Evolutionary conservation across 169 alveolate genomes (phyloP).

Genomic region (Theileria parva): DNA sequence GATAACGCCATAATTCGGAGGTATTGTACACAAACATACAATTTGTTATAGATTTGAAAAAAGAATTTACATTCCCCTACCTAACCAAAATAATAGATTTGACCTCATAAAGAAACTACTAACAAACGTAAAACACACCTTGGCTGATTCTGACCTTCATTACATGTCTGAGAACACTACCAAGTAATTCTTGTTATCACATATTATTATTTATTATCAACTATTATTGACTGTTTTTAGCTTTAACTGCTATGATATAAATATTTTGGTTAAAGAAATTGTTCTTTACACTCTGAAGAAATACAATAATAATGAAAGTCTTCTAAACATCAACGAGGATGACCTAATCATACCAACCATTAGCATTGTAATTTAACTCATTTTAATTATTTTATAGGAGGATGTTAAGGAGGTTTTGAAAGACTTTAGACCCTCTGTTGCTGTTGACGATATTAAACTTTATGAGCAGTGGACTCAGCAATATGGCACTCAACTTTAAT

Average conservation of each 20-base stretch:
- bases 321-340: conserved; percentile 79
- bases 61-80: conserved; percentile 97
- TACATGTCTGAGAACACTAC: conserved; percentile 69
- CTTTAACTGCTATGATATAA: conserved; percentile 72
- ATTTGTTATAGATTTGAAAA: conserved; percentile 84
- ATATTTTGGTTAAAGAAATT: conserved; percentile 70
- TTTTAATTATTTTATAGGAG: conserved; percentile 32
- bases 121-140: conserved; percentile 62
- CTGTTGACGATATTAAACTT: conserved; percentile 54
- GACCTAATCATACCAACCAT: conserved; percentile 78
- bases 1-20: conserved; percentile 98
- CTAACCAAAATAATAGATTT: conserved; percentile 91
- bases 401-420: conserved; percentile 32
- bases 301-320: conserved; percentile 70
- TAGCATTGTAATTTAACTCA: conserved; percentile 49
- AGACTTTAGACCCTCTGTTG: conserved; percentile 36
- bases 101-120: conserved; percentile 78
- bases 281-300: conserved; percentile 72
- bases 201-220: too few relatives aligned
- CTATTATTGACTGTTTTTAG: neutral
- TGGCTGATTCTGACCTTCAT: conserved; percentile 80
- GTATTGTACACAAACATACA: conserved; percentile 8
- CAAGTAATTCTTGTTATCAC: conserved; percentile 30
- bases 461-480: conserved; percentile 77
- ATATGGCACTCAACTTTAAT: conserved; percentile 69